These are phyloP conservation scores for Paramecium sonneborni DNA, from an alignment of 73 alveolate genomes.

Conservation along the genomic window DNA sequence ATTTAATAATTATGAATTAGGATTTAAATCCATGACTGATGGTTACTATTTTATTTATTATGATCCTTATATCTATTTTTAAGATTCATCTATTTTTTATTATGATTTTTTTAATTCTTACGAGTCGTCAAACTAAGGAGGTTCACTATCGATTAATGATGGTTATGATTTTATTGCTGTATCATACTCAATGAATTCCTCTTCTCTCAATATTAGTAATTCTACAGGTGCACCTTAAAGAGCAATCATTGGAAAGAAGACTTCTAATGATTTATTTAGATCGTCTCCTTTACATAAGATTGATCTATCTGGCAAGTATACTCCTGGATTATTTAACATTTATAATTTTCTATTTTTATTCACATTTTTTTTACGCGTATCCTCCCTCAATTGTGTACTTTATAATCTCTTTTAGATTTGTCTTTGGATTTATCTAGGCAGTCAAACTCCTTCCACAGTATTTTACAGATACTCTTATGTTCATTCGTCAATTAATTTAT, in stretches of 20 bases:
- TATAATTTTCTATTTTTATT: not conserved
- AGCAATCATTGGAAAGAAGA: not conserved
- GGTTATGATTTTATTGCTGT: not conserved
- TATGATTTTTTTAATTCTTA: too few species aligned
- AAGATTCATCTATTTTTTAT: too few species aligned
- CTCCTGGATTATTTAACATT: not conserved
- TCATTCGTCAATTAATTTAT: not conserved
- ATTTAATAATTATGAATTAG: not conserved
- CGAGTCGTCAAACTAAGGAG: not conserved
- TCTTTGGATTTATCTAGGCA: not conserved
- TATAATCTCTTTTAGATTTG: not conserved
- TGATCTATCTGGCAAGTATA: not conserved
- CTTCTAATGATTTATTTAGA: not conserved
- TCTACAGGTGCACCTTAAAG: constrained; percentile 23
- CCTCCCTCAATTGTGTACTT: not conserved
- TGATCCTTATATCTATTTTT: too few species aligned
- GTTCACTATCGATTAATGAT: not conserved
- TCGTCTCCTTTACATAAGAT: not conserved
- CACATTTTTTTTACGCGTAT: not conserved
- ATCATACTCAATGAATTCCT: not conserved
- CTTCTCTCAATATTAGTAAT: not conserved
- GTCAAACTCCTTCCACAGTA: not conserved
- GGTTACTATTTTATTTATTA: not conserved
- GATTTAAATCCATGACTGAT: not conserved
- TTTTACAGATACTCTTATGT: not conserved